Percentiles rank a stretch among this genome's conserved stretches.
Conservation (phyloP, 1,284 basidiomycete species). For the Crucibulum cyathiforme region DNA sequence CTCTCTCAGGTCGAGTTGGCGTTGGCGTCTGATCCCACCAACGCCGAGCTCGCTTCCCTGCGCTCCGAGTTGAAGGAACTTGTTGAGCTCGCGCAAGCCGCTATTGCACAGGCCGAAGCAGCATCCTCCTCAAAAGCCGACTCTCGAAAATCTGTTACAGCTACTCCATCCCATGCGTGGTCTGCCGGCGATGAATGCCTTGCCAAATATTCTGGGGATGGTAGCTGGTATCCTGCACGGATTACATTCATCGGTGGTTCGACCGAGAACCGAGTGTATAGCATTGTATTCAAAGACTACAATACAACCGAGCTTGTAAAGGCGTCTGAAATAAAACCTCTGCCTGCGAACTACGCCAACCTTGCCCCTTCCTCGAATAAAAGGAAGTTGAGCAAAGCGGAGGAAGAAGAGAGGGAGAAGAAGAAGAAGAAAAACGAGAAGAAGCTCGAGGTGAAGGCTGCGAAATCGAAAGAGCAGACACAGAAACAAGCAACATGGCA, state of each 20-base stretch:
- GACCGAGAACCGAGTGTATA: slow-evolving; percentile 85
- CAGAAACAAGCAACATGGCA: slow-evolving; percentile 95
- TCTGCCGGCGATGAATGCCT: slow-evolving; percentile 91
- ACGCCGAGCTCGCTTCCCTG: slow-evolving; percentile 77
- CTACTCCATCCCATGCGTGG: slow-evolving; percentile 61
- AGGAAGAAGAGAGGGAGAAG: slow-evolving; percentile 88
- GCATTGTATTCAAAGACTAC: slow-evolving; percentile 95
- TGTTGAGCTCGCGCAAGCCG: slow-evolving; percentile 83
- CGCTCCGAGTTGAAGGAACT: slow-evolving; percentile 89
- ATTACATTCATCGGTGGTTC: slow-evolving; percentile 90
- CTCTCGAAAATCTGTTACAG: slow-evolving; percentile 57
- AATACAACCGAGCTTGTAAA: slow-evolving; percentile 92
- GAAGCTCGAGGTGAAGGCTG: slow-evolving; percentile 85
- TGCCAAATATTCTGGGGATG: slow-evolving; percentile 91
- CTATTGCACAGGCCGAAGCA: slow-evolving; percentile 70
- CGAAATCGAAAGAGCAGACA: slow-evolving; percentile 89
- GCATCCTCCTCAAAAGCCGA: slow-evolving; percentile 67
- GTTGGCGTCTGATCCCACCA: slow-evolving; percentile 82
- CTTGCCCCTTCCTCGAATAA: slow-evolving; percentile 56
- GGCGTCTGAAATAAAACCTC: slow-evolving; percentile 71
- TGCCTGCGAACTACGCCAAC: slow-evolving; percentile 62
- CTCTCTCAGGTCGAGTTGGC: slow-evolving; percentile 91
- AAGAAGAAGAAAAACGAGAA: slow-evolving; percentile 98
- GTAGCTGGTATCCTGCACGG: slow-evolving; percentile 89
- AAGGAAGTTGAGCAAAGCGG: slow-evolving; percentile 79